phyloP scores from a whole-genome alignment of 2,329 filamentous ascomycete species.

The Pyrenophora seminiperda region DNA sequence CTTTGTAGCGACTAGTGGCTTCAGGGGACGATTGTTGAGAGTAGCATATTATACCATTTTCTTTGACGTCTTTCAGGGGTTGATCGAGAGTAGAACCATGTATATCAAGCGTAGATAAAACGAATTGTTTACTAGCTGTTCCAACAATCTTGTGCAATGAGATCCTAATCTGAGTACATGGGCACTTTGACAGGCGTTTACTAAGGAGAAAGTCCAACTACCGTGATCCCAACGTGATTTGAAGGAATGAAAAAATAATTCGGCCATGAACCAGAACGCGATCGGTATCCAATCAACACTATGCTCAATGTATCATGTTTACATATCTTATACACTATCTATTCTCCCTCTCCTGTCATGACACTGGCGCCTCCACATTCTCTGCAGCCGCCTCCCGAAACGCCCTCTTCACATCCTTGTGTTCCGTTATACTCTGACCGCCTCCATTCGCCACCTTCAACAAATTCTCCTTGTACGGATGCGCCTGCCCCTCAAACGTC shows the following conservation, averaged over 20 bases:
- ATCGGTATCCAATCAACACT: no score
- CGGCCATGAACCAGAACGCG: no score
- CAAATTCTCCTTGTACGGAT: conserved; percentile 91
- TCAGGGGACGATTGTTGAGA: conserved; percentile 24
- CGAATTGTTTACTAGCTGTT: no score
- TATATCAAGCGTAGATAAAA: no score
- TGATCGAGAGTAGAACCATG: conserved; percentile 23
- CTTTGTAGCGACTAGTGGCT: conserved; percentile 17
- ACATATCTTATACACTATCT: no score
- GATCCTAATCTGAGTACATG: no score
- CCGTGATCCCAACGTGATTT: no score
- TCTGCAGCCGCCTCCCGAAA: conserved; percentile 33
- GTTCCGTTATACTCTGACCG: conserved; percentile 40
- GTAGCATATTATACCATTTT: conserved; percentile 38
- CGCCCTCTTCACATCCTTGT: conserved; percentile 48
- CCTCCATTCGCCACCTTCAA: conserved; percentile 64
- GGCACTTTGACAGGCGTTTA: no score
- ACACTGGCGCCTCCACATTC: conserved; percentile 20
- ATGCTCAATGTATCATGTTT: no score
- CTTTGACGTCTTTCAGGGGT: conserved; percentile 6
- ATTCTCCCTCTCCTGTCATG: conserved; percentile 17
- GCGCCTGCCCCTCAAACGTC: conserved; percentile 89
- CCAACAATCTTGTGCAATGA: no score
- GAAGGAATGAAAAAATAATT: no score
- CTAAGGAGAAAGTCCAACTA: no score